Evolutionary conservation across 805 yeast species (phyloP).

Genomic region (Torulaspora franciscae): DNA sequence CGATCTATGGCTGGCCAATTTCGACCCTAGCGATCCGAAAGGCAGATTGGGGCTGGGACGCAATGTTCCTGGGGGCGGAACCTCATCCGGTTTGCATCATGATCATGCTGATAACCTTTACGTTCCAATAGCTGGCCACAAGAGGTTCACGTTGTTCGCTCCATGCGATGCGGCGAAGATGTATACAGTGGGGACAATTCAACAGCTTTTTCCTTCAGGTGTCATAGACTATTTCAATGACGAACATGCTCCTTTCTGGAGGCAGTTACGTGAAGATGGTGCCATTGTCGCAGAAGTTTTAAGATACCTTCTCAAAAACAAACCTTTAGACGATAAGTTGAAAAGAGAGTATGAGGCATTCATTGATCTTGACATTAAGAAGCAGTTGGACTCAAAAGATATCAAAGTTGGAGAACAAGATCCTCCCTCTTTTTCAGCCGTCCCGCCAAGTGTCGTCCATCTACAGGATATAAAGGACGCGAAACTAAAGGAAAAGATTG

Average conservation of each 20-base stretch:
- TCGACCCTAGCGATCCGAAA: constrained; percentile 23
- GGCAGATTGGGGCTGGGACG: constrained; percentile 46
- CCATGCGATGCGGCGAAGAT: constrained; percentile 58
- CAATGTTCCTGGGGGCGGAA: constrained; percentile 51
- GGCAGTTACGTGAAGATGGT: constrained; percentile 56
- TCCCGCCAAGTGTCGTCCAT: constrained; percentile 63
- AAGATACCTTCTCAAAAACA: constrained; percentile 39
- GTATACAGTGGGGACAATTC: constrained; percentile 61
- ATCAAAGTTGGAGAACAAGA: constrained; percentile 34
- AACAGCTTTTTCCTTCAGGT: constrained; percentile 52
- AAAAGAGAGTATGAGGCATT: constrained; percentile 23
- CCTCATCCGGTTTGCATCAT: constrained; percentile 73
- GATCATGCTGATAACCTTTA: constrained; percentile 78
- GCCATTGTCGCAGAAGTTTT: constrained; percentile 49
- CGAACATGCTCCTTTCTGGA: constrained; percentile 59
- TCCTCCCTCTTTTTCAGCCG: constrained; percentile 64
- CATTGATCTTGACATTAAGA: constrained; percentile 31
- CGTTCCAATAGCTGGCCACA: constrained; percentile 53
- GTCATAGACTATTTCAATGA: constrained; percentile 57
- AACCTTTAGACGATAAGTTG: constrained; percentile 21
- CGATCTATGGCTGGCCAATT: constrained; percentile 15
- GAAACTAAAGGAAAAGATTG: constrained; percentile 29
- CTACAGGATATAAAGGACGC: constrained; percentile 46
- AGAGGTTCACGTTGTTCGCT: constrained; percentile 61
- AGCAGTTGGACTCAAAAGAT: constrained; percentile 14